Conservation (phyloP, 1,139 yeast genomes). For the Lodderomyces elongisporus region DNA sequence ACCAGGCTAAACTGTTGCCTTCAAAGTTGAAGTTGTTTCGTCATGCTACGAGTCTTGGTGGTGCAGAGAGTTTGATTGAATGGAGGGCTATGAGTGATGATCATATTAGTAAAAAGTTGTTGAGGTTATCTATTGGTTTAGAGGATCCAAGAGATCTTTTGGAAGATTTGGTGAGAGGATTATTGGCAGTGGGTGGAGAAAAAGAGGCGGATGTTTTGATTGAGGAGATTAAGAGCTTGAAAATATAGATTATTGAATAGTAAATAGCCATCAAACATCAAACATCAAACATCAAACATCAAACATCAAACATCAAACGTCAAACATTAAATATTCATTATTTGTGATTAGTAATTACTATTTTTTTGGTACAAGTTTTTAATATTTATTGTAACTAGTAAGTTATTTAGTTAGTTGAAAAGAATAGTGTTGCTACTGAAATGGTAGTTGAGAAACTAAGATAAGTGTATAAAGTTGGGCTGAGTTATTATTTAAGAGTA, state of each 20-base stretch:
- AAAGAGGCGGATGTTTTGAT: slow-evolving; percentile 9
- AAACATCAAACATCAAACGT: too few species aligned
- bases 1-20: slow-evolving; percentile 62
- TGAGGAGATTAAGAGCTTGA: slow-evolving; percentile 8
- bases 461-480: too few species aligned
- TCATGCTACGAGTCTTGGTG: slow-evolving; percentile 92
- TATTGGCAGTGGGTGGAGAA: slow-evolving; percentile 7
- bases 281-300: too few species aligned
- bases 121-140: slow-evolving; percentile 75
- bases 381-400: too few species aligned
- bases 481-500: too few species aligned
- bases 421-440: too few species aligned
- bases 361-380: background rate
- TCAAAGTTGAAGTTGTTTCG: slow-evolving; percentile 63
- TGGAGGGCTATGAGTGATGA: slow-evolving; percentile 82
- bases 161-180: slow-evolving; percentile 45
- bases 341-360: too few species aligned
- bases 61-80: slow-evolving; percentile 87
- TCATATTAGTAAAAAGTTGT: slow-evolving; percentile 46
- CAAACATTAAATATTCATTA: too few species aligned
- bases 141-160: slow-evolving; percentile 73
- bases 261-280: too few species aligned
- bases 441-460: too few species aligned
- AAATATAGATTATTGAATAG: slow-evolving; percentile 1
- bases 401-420: too few species aligned